These are phyloP conservation scores for Phialophora macrospora DNA, from an alignment of 2,329 filamentous ascomycete genomes.

Conservation along the genomic window DNA sequence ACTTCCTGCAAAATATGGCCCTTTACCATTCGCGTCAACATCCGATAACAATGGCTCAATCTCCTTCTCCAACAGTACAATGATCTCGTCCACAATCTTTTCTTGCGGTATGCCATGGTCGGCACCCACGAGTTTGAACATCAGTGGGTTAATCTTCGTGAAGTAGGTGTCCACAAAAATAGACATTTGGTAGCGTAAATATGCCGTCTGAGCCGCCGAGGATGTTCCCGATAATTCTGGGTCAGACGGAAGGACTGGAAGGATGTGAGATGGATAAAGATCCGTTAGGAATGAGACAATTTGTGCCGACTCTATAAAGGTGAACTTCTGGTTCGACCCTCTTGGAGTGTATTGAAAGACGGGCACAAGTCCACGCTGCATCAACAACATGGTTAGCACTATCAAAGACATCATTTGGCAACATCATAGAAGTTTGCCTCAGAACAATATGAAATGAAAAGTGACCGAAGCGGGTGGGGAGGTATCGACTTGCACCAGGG, in stretches of 20 bases:
- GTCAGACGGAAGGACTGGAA: conserved; percentile 42
- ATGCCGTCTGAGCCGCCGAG: conserved; percentile 60
- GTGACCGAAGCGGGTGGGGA: too few relatives aligned
- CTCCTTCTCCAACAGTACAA: conserved; percentile 67
- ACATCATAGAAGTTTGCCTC: too few relatives aligned
- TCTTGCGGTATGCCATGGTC: conserved; percentile 58
- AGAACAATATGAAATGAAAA: too few relatives aligned
- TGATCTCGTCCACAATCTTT: conserved; percentile 55
- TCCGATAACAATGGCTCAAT: conserved; percentile 69
- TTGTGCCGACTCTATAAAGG: conserved; percentile 74
- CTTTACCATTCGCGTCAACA: not conserved
- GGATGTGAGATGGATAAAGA: conserved; percentile 68
- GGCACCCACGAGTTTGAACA: conserved; percentile 56
- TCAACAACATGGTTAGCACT: not conserved
- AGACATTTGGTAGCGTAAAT: conserved; percentile 68
- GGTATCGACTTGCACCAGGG: too few relatives aligned
- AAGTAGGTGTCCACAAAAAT: conserved; percentile 76
- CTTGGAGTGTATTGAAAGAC: conserved; percentile 52
- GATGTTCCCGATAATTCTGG: not conserved
- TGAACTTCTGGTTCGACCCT: conserved; percentile 57
- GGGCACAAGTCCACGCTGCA: conserved; percentile 72
- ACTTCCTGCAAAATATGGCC: conserved; percentile 68
- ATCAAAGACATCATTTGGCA: too few relatives aligned
- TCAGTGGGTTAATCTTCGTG: conserved; percentile 61
- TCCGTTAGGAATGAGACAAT: conserved; percentile 75